Evolutionary conservation across 192 early-diverging fungal genomes (phyloP).

Genomic region (Entomortierella beljakovae): DNA sequence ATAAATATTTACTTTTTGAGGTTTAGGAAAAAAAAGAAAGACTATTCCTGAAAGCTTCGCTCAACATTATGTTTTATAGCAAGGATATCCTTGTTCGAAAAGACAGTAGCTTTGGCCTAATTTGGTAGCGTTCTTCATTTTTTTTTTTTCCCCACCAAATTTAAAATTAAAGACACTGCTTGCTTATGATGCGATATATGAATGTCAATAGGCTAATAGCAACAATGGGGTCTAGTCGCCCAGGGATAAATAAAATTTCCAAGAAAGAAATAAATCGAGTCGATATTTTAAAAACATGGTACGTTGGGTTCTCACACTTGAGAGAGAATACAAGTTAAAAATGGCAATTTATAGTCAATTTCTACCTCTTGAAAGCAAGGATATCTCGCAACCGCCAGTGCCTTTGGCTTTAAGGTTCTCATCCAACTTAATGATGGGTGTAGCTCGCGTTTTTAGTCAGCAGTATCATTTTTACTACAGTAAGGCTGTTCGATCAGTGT

Average conservation of each 20-base stretch:
- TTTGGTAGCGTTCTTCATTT: constrained; percentile 48
- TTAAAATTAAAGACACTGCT: not conserved
- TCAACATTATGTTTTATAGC: constrained; percentile 66
- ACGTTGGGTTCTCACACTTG: not conserved
- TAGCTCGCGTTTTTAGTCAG: constrained; percentile 63
- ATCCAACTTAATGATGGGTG: constrained; percentile 71
- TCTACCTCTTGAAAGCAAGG: constrained; percentile 6
- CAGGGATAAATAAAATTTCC: constrained; percentile 62
- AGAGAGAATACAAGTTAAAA: not conserved
- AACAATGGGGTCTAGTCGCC: constrained; percentile 59
- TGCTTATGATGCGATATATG: not conserved
- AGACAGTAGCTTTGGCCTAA: constrained; percentile 60
- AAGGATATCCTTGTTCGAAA: constrained; percentile 66
- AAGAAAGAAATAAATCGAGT: constrained; percentile 67
- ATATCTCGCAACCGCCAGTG: constrained; percentile 58
- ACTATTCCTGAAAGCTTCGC: not conserved
- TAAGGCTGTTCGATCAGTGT: constrained; percentile 11
- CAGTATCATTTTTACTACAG: constrained; percentile 67
- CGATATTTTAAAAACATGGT: constrained; percentile 64
- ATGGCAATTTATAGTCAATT: not conserved
- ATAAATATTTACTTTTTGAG: no score
- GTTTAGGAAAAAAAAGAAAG: no score
- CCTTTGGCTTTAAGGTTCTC: constrained; percentile 67
- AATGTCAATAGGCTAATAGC: constrained; percentile 60
- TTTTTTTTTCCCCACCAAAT: not conserved